Base-by-base conservation (phyloP, 2,329 filamentous ascomycete species). In the Lachnellula willkommii region DNA sequence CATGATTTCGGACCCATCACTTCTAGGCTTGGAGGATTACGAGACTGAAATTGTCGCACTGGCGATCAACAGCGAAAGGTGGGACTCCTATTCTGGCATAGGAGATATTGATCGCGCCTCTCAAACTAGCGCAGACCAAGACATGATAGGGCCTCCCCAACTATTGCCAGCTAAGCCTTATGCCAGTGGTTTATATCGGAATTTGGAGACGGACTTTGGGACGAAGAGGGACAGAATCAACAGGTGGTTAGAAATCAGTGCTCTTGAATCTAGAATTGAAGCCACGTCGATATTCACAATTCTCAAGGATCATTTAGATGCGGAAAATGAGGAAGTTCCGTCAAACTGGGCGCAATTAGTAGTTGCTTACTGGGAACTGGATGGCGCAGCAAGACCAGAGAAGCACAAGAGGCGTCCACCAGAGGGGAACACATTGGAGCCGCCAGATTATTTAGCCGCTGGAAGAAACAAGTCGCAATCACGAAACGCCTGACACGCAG, bases 301-400 rank as follows among this genome's bases (percentile, higher is more conserved):
- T 37, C 46, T 66, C 7, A 53, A 37, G 20, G 54, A 53, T 32
- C 47, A 61, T 24, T 50, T 66, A 6, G 43, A 46, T 20, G 26
- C 20, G 5, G 62, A 66, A 35, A 17, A 57, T 17, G n/a, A 42
- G 12, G 24, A 24, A 12, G 17, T 54, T 5, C 64, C 60, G 28
- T 65, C 63, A 2, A 61, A 64, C 32, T 67, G 64, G 65, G 57
- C 63, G 5, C 49, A 67, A 47, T 50, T 66, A 24, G 57, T 60
- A 2, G 58, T 66, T 54, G 58, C 61, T 1, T 64, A 55, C 20
- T 63, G 59, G 53, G 57, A 61, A 12, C 39, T 59, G 32, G 59
- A 62, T 50, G 57, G 32, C 6, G 60, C 60, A 26, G 53, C 60
- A 26, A 37, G 12, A n/a, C 53, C 47, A 42, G 15, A 45, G n/a